A percentile compares a stretch with the other conserved stretches of the same genome.
Evolutionary conservation across 73 alveolate genomes (phyloP).

Genomic region (Stentor roeselii): DNA sequence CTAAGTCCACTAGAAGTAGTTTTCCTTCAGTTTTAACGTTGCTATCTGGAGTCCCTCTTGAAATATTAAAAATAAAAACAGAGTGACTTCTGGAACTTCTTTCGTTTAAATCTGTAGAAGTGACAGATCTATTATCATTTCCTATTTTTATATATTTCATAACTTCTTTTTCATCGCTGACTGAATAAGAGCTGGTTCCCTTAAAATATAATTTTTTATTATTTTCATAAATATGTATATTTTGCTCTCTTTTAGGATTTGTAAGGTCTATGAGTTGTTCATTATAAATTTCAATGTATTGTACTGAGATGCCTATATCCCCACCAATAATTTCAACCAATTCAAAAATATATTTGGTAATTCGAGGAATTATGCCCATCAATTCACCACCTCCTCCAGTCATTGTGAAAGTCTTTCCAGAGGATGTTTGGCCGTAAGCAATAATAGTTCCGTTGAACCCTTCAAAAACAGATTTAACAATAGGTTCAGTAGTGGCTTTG

Average conservation of each 20-base stretch:
- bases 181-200: slow-evolving; percentile 93
- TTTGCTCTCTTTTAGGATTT: slow-evolving; percentile 55
- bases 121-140: slow-evolving; percentile 73
- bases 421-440: slow-evolving; percentile 96
- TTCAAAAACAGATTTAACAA: slow-evolving; percentile 65
- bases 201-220: slow-evolving; percentile 93
- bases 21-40: slow-evolving; percentile 62
- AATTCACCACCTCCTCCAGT: slow-evolving; percentile 71
- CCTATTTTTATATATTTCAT: slow-evolving; percentile 86
- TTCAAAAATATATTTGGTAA: slow-evolving; percentile 71
- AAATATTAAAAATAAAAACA: slow-evolving; percentile 90
- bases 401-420: slow-evolving; percentile 97
- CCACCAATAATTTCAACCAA: slow-evolving; percentile 20
- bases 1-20: slow-evolving; percentile 75
- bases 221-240: slow-evolving; percentile 89
- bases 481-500: slow-evolving; percentile 58
- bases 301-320: slow-evolving; percentile 7
- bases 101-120: slow-evolving; percentile 93
- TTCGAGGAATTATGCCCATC: slow-evolving; percentile 89
- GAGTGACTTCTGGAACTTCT: slow-evolving; percentile 94
- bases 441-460: slow-evolving; percentile 95
- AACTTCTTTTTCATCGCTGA: slow-evolving; percentile 82
- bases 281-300: slow-evolving; percentile 41
- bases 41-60: slow-evolving; percentile 54
- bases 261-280: slow-evolving; percentile 37